Base-by-base conservation (phyloP, 2,329 filamentous ascomycete genomes). In the Plenodomus lindquistii region DNA sequence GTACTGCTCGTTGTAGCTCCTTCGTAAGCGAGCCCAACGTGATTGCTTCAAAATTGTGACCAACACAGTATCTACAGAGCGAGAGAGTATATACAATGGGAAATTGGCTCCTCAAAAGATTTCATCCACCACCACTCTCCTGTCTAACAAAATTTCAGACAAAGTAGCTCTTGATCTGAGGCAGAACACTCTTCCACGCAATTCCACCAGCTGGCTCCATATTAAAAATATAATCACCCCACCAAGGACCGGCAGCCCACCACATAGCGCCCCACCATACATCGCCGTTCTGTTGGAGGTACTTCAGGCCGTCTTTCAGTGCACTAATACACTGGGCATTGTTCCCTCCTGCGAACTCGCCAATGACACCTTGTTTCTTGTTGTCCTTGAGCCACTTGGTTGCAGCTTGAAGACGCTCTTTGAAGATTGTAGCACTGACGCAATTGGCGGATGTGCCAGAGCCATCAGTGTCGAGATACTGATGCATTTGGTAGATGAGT, bases 401-500 rank as follows among this genome's bases (percentile, higher is more conserved):
- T 0, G 81, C 81, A 10, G 67, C 73, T 17, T 71, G 54, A 16
- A 85, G 67, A 4, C 81, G 73, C 55, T 83, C 77, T 19, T 69
- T 65, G 43, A 81, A 79, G 51, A 84, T 81, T n/a, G 81, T 84
- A 4, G 66, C 53, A 50, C 66, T 76, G 15, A 82, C 79, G 60
- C 82, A 85, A 21, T 70, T 69, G 2, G 68, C 70, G 2, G 70
- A 72, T 0, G 80, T 83, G 8, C 81, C 81, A 2, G 76, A 80
- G 44, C 79, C 77, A 50, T 84, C 81, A 0, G 68, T 71, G 68
- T 85, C 81, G 31, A 84, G 81, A 59, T 84, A 85, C 69, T 84
- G 81, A 63, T 85, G 81, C 81, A 84, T 84, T 60, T 84, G 79
- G 67, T 81, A 84, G 62, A 84, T 68, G 47, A 84, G 74, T 60